Base-by-base conservation (phyloP, 2,329 filamentous ascomycete genomes). In the Hymenoscyphus fraxineus region DNA sequence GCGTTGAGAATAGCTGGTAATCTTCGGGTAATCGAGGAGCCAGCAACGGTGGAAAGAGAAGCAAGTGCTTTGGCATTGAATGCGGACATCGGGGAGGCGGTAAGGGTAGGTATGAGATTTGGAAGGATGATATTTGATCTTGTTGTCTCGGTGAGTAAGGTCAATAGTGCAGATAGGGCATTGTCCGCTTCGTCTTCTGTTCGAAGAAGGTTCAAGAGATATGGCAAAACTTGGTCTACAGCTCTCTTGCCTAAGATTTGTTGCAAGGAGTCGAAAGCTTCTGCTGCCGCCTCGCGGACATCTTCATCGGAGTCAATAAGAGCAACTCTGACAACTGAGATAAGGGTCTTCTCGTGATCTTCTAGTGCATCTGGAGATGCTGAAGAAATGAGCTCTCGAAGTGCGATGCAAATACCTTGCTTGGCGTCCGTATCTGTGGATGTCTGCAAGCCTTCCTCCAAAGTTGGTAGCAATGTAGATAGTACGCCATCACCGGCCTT, bases 21-120 rank as follows among this genome's bases (percentile, higher is more conserved):
- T 71, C 92, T 88, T 73, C 95, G 86, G 71, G 93, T 96, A 91
- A 99, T 97, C 62, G 93, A 89, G 62, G 89, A 84, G 61, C 93
- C 90, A 66, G 95, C 94, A 60, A 99, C 96, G 77, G 93, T 89
- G 59, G 96, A 93, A 71, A 99, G 80, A 32, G 95, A 98, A 44
- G 95, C 95, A 68, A 99, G 81, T 13, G 95, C 95, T 76, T 89
- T 93, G 65, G 96, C 95, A 74, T 99, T 97, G 83, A 99, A 99
- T 0, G 89, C 86, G 35, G 93, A 91, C 71, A 99, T 97, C 1
- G 95, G 95, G 62, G 92, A 88, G 9, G 91, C 89, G 65, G 96
- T 91, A 39, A 99, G 84, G 1, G 93, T 98, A 0, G 96, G 95
- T 66, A 99, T 92, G 63, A 99, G 88, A 77, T 96, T 97, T 22